These are phyloP conservation scores for Mucor lusitanicus DNA, from an alignment of 371 early-diverging fungal species.

Conservation along the genomic window DNA sequence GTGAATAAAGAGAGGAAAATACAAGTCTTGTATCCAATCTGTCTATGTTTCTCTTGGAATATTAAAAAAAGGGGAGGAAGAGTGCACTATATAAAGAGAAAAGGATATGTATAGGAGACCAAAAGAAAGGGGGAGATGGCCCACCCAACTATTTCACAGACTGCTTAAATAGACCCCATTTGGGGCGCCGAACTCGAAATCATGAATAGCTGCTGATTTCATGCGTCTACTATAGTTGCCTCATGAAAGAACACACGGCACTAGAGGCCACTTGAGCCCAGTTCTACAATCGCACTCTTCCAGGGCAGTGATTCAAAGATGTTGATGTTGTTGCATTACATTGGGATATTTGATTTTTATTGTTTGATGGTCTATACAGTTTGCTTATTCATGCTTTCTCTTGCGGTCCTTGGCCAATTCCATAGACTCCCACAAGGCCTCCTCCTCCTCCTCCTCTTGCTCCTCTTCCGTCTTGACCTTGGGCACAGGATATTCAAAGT, in stretches of 20 bases:
- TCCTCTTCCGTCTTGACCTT: conserved; percentile 33
- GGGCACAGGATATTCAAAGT: conserved; percentile 43
- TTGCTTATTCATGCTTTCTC: conserved; percentile 17
- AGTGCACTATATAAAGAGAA: neutral
- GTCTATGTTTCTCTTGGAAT: neutral
- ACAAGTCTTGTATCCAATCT: neutral
- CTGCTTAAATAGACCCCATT: neutral
- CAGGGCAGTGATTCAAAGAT: neutral
- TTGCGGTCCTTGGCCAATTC: conserved; percentile 23
- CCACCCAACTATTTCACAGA: neutral
- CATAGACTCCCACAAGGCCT: conserved; percentile 56
- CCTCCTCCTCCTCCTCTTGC: conserved; percentile 49
- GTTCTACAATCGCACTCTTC: too few species aligned
- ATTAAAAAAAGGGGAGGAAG: neutral
- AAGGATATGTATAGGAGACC: neutral
- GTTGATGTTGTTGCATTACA: neutral
- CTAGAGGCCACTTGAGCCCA: too few species aligned
- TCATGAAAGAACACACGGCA: too few species aligned
- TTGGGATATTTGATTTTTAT: neutral
- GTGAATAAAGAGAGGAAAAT: neutral
- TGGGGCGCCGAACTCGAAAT: neutral
- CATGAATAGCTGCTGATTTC: neutral
- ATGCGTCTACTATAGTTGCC: too few species aligned
- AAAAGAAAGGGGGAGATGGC: neutral
- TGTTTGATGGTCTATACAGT: neutral